These are phyloP conservation scores for Ramicandelaber brevisporus DNA, from an alignment of 192 early-diverging fungal genomes.

Conservation along the genomic window DNA sequence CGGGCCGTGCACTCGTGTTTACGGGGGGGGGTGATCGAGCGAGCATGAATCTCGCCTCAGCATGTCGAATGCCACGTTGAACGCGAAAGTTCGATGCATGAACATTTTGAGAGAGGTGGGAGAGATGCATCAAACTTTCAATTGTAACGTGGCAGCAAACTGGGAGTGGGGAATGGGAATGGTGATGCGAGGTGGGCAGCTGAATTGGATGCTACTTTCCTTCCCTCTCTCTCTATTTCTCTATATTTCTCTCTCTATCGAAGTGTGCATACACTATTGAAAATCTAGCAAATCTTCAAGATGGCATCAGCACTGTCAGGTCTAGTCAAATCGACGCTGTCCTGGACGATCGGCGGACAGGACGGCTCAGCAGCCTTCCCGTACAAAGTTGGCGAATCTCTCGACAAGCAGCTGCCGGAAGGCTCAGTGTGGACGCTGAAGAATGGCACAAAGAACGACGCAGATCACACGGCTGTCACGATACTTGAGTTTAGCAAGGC, in stretches of 20 bases:
- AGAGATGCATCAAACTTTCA: no score
- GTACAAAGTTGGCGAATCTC: constrained; percentile 33
- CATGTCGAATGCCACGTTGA: no score
- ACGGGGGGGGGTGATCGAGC: no score
- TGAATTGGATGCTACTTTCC: not conserved
- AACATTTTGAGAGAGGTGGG: no score
- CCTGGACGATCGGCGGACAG: constrained; percentile 15
- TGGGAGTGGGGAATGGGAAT: no score
- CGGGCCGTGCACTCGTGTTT: no score
- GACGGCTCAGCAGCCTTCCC: constrained; percentile 35
- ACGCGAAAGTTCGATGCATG: no score
- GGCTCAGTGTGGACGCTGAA: constrained; percentile 8
- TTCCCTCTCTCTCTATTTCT: not conserved
- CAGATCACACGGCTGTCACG: constrained; percentile 35
- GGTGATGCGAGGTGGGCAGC: no score
- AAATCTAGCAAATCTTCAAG: not conserved
- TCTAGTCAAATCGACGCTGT: constrained; percentile 13
- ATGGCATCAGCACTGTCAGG: constrained; percentile 9
- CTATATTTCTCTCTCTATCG: not conserved
- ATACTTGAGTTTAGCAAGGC: constrained; percentile 65
- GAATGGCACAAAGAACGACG: constrained; percentile 33
- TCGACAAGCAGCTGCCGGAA: constrained; percentile 9
- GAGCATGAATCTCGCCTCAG: no score
- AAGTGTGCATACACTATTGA: not conserved
- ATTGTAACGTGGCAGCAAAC: no score